phyloP scores from a whole-genome alignment of 441 rosid genomes.

The Gossypium gossypioides region DNA sequence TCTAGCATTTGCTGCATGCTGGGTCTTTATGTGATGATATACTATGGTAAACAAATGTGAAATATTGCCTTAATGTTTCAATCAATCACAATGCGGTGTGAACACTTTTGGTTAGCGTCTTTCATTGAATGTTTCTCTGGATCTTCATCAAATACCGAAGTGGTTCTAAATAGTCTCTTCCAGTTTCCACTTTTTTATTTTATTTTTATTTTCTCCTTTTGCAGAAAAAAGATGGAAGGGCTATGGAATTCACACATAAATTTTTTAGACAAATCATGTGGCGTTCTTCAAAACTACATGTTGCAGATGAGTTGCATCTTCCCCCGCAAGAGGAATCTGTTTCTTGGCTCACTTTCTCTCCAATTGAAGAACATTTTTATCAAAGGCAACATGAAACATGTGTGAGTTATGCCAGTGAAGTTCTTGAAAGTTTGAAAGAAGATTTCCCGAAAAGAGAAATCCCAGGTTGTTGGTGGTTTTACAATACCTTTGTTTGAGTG shows the following conservation, averaged over 20 bases:
- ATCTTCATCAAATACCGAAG: neutral
- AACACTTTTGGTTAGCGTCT: neutral
- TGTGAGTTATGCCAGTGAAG: slow-evolving; percentile 82
- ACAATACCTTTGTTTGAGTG: slow-evolving; percentile 20
- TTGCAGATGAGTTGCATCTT: slow-evolving; percentile 86
- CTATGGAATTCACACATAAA: slow-evolving; percentile 68
- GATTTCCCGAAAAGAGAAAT: slow-evolving; percentile 63
- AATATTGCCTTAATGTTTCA: neutral
- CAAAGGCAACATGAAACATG: slow-evolving; percentile 96
- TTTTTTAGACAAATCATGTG: slow-evolving; percentile 83
- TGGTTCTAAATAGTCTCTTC: neutral
- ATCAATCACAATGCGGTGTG: neutral
- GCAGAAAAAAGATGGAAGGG: slow-evolving; percentile 61
- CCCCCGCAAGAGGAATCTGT: slow-evolving; percentile 89
- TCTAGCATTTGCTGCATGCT: neutral
- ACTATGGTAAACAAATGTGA: neutral
- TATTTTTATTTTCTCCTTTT: slow-evolving; percentile 12
- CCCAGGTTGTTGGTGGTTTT: slow-evolving; percentile 36
- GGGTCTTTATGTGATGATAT: neutral
- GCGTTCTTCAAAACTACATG: slow-evolving; percentile 88
- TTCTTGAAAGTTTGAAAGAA: slow-evolving; percentile 68
- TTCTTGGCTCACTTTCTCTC: slow-evolving; percentile 84
- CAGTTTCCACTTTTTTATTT: neutral
- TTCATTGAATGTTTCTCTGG: neutral
- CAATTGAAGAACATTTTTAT: slow-evolving; percentile 90